Percentiles rank a stretch among this genome's conserved stretches.
Evolutionary conservation across 768 basidiomycete genomes (phyloP).

Genomic region (Trametes cingulata): DNA sequence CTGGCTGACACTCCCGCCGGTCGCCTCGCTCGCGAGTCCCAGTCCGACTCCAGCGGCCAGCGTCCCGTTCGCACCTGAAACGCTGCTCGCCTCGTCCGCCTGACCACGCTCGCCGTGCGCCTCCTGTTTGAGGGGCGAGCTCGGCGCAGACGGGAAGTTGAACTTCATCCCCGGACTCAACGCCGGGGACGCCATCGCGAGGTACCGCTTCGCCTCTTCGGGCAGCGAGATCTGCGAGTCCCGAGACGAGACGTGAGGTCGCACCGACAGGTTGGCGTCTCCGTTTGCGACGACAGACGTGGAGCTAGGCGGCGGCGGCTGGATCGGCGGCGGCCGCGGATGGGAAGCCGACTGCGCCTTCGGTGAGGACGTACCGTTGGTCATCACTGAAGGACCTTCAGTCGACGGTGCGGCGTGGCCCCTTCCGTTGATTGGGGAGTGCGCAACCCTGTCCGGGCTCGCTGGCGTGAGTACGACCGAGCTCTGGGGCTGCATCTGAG

Average conservation of each 20-base stretch:
- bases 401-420: background rate
- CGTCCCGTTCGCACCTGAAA: background rate
- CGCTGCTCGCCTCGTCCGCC: background rate
- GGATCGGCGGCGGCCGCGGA: slow-evolving; percentile 7
- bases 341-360: background rate
- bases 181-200: slow-evolving; percentile 62
- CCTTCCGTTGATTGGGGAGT: slow-evolving; percentile 3
- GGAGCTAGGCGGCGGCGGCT: slow-evolving; percentile 18
- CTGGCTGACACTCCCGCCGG: background rate
- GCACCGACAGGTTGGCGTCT: slow-evolving; percentile 19
- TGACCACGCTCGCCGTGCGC: slow-evolving; percentile 14
- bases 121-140: slow-evolving; percentile 19
- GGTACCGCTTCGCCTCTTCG: slow-evolving; percentile 75
- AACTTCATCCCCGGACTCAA: slow-evolving; percentile 45
- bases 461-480: slow-evolving; percentile 18
- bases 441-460: slow-evolving; percentile 9
- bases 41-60: slow-evolving; percentile 1
- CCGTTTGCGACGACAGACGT: slow-evolving; percentile 29
- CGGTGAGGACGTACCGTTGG: background rate
- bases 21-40: background rate
- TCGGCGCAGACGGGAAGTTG: slow-evolving; percentile 13
- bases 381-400: background rate
- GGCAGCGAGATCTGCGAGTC: slow-evolving; percentile 72
- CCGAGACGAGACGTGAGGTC: slow-evolving; percentile 45
- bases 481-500: slow-evolving; percentile 1